Conservation (phyloP, 257 asterid genomes). For the Schizonepeta tenuifolia region DNA sequence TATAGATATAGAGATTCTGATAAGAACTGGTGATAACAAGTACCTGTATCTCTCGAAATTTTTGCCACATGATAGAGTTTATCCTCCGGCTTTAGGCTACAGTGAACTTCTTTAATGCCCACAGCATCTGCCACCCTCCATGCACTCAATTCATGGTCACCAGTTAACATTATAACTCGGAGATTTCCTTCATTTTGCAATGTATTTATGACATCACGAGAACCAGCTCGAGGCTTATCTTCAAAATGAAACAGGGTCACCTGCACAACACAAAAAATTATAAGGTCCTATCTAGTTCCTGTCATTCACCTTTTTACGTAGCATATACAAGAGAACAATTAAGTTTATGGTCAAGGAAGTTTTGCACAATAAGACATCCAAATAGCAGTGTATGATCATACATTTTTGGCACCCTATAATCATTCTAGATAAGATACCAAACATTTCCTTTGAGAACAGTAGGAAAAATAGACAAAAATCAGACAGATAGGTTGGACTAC, state of each 20-base stretch:
- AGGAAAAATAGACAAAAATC: conserved; percentile 2
- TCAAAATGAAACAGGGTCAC: conserved; percentile 95
- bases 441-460: conserved; percentile 9
- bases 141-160: conserved; percentile 95
- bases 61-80: conserved; percentile 86
- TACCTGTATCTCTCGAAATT: conserved; percentile 88
- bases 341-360: background rate
- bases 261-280: conserved; percentile 42
- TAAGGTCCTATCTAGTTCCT: background rate
- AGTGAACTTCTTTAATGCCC: conserved; percentile 86
- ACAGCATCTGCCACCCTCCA: conserved; percentile 92
- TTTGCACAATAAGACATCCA: background rate
- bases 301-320: background rate
- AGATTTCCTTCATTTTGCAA: conserved; percentile 77
- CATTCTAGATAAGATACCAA: too few species aligned
- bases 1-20: background rate
- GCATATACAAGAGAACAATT: background rate
- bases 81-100: conserved; percentile 94
- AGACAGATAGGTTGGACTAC: conserved; percentile 1
- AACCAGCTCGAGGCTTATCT: conserved; percentile 83
- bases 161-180: conserved; percentile 93
- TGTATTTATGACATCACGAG: conserved; percentile 67
- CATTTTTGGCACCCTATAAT: too few species aligned
- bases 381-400: too few species aligned
- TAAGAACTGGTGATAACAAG: conserved; percentile 17